Percentiles rank a stretch among this genome's conserved stretches.
Conservation (phyloP, 2,329 filamentous ascomycete genomes). For the Drechmeria coniospora region DNA sequence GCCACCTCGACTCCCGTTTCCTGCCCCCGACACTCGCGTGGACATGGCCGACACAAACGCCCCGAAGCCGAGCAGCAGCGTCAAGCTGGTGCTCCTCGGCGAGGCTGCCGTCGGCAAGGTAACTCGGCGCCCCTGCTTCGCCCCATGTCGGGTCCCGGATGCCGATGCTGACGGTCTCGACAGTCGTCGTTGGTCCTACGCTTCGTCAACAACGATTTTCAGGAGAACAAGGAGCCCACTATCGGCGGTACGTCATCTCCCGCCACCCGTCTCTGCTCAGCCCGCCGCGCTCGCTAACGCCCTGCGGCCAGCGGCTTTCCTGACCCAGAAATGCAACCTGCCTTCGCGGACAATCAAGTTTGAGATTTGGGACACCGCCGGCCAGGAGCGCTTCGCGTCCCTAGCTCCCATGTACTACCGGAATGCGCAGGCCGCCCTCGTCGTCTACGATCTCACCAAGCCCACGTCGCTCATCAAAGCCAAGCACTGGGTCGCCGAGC, state of each 20-base stretch:
- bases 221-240: constrained; percentile 98
- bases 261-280: background rate
- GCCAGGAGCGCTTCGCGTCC: constrained; percentile 92
- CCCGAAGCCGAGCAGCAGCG: constrained; percentile 96
- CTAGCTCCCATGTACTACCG: constrained; percentile 99
- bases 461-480: constrained; percentile 90
- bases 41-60: constrained; percentile 35
- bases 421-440: constrained; percentile 91
- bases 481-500: constrained; percentile 96
- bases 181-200: constrained; percentile 93
- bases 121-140: constrained; percentile 8
- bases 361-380: constrained; percentile 96
- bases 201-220: constrained; percentile 99
- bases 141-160: constrained; percentile 3
- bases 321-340: constrained; percentile 97
- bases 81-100: constrained; percentile 94
- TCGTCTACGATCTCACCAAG: constrained; percentile 98
- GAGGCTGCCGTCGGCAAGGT: constrained; percentile 99
- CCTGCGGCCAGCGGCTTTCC: constrained; percentile 62
- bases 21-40: too few relatives aligned
- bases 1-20: too few relatives aligned
- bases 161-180: constrained; percentile 9
- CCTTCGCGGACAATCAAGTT: constrained; percentile 85
- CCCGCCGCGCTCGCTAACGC: constrained; percentile 1
- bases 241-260: constrained; percentile 65